Evolutionary conservation across 169 alveolate species (phyloP).

Genomic region (Plasmodium ovale): DNA sequence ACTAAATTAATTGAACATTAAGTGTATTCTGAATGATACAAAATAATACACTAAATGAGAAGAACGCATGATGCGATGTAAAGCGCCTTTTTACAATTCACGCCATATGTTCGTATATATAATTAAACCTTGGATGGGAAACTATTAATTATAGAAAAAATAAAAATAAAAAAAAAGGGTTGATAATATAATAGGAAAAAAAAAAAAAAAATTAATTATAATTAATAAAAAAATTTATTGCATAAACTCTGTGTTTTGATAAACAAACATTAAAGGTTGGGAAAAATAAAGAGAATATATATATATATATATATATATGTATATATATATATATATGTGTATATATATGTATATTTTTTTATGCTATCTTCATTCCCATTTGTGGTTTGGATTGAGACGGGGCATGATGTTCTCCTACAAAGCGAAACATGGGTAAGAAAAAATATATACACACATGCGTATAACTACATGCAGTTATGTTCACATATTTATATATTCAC

Average conservation of each 20-base stretch:
- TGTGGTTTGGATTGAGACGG: conserved; percentile 73
- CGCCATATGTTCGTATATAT: too few relatives aligned
- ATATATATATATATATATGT: too few relatives aligned
- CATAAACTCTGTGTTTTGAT: neutral
- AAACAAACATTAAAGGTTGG: conserved; percentile 24
- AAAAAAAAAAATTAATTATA: conserved; percentile 3
- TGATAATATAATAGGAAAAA: too few relatives aligned
- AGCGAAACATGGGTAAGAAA: neutral
- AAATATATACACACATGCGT: neutral
- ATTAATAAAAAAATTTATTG: conserved; percentile 7
- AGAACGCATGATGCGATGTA: too few relatives aligned
- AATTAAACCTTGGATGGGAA: too few relatives aligned
- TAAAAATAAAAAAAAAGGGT: neutral
- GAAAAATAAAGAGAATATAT: neutral
- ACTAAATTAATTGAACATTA: too few relatives aligned
- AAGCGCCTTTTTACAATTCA: too few relatives aligned
- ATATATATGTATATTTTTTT: too few relatives aligned
- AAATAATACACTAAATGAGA: too few relatives aligned
- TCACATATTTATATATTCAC: neutral
- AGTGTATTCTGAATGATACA: too few relatives aligned
- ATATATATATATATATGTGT: too few relatives aligned
- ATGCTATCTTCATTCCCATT: conserved; percentile 76
- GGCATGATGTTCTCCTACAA: conserved; percentile 72
- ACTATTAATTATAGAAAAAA: neutral
- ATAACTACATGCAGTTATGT: neutral